Base-by-base conservation (phyloP, 805 yeast species). In the Saturnispora gosingensis region DNA sequence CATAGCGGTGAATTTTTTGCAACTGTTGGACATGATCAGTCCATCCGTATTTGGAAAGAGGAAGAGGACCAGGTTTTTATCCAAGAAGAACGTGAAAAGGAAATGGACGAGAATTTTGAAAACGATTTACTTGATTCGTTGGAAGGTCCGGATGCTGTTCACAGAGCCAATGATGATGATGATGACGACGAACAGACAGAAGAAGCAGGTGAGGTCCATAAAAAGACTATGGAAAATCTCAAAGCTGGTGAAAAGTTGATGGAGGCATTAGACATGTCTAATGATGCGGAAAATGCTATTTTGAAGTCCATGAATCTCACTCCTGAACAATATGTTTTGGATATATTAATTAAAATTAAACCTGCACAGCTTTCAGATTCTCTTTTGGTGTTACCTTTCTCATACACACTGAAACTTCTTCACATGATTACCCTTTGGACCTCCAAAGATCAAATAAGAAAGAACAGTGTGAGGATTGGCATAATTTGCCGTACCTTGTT, bases 21-120 rank as follows among this genome's bases (percentile, higher is more conserved):
- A 4, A 78, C 95, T 16, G 83, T 90, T 1, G 83, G 97, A 5
- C 99, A 93, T 65, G 99, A 93, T 66, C 95, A 88, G 63, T 83
- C 95, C 61, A 80, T 91, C 46, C 77, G 99, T 65, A 68, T 90
- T n/a, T 93, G 99, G 99, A 77, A 77, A 54, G 89, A 88, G 65
- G 86, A 95, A 4, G 93, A 86, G 50, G 99, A 93, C 65, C 90
- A 91, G 59, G 93, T 93, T n/a, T 93, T 93, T 65, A 69, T 93
- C 54, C 97, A 93, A 67, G 99, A 93, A 73, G 99, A 93, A 70
- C 77, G 93, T 53, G 99, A 93, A 65, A 87, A 85, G 67, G 99
- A 93, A 67, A 74, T 89, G 78, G 99, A 93, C 65, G 96, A 90
- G 66, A 71, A 83, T 52, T 88, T 90, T 63, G 98, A 93, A 64